phyloP scores from a whole-genome alignment of 306 rosid species.

The Hylodesmum podocarpum region DNA sequence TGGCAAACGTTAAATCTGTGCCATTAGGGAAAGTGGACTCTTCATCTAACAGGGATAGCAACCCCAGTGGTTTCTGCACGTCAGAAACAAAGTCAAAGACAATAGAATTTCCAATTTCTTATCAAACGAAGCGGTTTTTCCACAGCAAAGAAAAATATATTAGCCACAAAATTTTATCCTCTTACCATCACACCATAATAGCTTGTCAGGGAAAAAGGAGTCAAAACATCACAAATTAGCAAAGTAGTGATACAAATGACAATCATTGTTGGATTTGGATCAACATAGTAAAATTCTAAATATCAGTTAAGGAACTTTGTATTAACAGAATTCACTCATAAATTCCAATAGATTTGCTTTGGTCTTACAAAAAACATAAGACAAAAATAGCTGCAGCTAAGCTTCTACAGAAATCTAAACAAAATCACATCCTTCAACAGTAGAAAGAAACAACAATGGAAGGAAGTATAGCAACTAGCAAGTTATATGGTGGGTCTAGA shows the following conservation, averaged over 20 bases:
- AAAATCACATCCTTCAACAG: slow-evolving; percentile 17
- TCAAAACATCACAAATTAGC: background rate
- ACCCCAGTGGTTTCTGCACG: slow-evolving; percentile 95
- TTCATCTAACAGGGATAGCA: slow-evolving; percentile 88
- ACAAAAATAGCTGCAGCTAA: background rate
- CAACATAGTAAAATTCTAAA: background rate
- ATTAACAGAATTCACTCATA: background rate
- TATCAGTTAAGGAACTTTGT: background rate
- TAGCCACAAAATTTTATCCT: background rate
- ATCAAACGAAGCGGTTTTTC: background rate
- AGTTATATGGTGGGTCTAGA: background rate
- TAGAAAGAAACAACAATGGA: background rate
- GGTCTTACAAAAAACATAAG: background rate
- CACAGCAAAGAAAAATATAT: background rate
- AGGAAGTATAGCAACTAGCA: background rate
- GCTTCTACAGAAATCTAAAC: background rate
- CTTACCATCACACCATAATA: slow-evolving; percentile 1
- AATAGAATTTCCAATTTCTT: slow-evolving; percentile 15
- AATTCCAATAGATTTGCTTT: background rate
- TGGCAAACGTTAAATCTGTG: slow-evolving; percentile 85
- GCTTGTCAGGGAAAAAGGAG: background rate
- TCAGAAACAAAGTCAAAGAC: slow-evolving; percentile 26
- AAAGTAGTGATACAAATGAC: background rate
- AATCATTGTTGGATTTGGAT: background rate
- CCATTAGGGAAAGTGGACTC: slow-evolving; percentile 99